phyloP scores from a whole-genome alignment of 2,329 filamentous ascomycete species.

The Aspergillus sp. region DNA sequence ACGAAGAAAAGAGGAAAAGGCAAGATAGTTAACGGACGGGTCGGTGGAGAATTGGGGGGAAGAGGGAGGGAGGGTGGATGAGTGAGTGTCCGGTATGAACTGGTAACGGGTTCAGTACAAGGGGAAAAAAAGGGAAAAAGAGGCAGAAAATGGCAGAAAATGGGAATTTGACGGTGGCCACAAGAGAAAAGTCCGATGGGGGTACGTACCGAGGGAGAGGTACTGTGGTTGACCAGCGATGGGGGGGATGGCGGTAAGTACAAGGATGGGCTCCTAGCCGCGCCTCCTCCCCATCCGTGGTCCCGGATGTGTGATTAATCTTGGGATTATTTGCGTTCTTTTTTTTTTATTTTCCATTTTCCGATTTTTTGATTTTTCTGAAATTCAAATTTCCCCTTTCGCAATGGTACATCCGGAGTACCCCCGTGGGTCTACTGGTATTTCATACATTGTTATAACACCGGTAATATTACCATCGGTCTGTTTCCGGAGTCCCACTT shows the following conservation, averaged over 20 bases:
- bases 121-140: constrained; percentile 23
- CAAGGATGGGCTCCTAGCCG: constrained; percentile 21
- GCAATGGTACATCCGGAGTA: constrained; percentile 29
- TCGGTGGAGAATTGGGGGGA: constrained; percentile 25
- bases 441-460: constrained; percentile 25
- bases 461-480: constrained; percentile 28
- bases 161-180: constrained; percentile 24
- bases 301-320: constrained; percentile 8
- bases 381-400: constrained; percentile 9
- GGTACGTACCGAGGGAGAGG: constrained; percentile 28
- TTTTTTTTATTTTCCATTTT: constrained; percentile 12
- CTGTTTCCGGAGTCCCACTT: constrained; percentile 31
- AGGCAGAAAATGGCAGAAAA: constrained; percentile 16
- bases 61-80: constrained; percentile 9
- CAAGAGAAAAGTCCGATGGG: constrained; percentile 21
- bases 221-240: constrained; percentile 18
- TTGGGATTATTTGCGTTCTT: constrained; percentile 11
- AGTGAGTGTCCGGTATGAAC: constrained; percentile 15
- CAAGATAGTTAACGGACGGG: constrained; percentile 25
- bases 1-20: constrained; percentile 25
- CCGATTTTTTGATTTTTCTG: constrained; percentile 13
- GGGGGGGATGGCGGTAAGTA: constrained; percentile 27
- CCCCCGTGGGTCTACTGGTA: constrained; percentile 27
- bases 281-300: constrained; percentile 20
- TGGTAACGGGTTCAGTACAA: constrained; percentile 24